Evolutionary conservation across 208 protist genomes (phyloP), one percentile per base, ranked within the genome.

Genomic region (Crithidia expoeki): DNA sequence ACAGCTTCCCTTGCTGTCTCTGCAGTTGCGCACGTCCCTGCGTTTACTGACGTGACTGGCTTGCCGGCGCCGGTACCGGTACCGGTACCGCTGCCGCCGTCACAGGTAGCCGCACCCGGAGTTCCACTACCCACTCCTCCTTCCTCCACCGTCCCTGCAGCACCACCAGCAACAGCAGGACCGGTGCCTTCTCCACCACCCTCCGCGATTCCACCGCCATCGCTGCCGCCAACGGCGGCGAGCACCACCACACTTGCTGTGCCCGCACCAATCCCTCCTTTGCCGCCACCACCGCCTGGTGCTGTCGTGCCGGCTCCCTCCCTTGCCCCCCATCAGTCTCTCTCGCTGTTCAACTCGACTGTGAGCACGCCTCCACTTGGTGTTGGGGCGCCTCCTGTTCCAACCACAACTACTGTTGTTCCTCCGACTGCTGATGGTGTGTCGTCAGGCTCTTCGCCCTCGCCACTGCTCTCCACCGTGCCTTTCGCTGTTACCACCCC

Each of bases 331-430:
- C 23, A 65, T 32, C 60, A 52, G 23, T 65, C 60, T 23, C 44
- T 65, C 30, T 65, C 60, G 11, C 46, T 65, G 5, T 32, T 65
- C 60, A 65, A 46, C 60, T 65, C 60, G 2, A 55, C 11, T 2
- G 46, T 49, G 14, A 55, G 19, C 46, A 40, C 60, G 17, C 42
- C 60, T 17, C 60, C 60, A 21, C 30, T 49, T 23, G 42, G 28
- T 6, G 27, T 49, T 28, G 42, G 49, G 30, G 28, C 7, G 33
- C 19, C 53, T 40, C 28, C 23, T 44, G 16, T 5, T 27, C 33
- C 28, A 5, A 7, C 53, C 11, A 4, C 38, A 11, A 2, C 56
- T 36, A 4, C 36, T 30, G 14, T 23, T 33, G 33, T 38, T 33
- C 11, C 23, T 46, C 9, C 11, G 9, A 28, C 36, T 33, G 52